Percentiles rank a stretch among this genome's conserved stretches.
Conservation (phyloP, 1,284 basidiomycete species). For the Rhodotorula sp. region DNA sequence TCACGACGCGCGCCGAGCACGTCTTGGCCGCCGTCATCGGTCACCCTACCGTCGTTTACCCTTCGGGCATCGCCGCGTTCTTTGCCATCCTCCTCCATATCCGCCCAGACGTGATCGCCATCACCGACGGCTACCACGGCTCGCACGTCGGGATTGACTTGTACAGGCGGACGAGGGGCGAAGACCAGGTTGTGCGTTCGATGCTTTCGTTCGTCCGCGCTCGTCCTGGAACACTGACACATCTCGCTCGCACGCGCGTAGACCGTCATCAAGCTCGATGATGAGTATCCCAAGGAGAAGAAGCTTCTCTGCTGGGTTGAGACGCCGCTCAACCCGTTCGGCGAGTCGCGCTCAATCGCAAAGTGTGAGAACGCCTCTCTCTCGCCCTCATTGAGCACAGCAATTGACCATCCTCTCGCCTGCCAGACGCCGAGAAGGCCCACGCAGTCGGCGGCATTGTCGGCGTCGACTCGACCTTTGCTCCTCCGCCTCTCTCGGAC, state of each 20-base stretch:
- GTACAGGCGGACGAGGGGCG: conserved; percentile 48
- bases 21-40: conserved; percentile 40
- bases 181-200: conserved; percentile 31
- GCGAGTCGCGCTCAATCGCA: conserved; percentile 73
- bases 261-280: conserved; percentile 56
- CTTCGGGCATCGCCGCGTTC: conserved; percentile 43
- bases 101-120: conserved; percentile 74
- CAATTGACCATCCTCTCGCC: too few relatives aligned
- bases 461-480: conserved; percentile 81
- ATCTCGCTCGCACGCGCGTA: neutral
- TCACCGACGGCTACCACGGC: conserved; percentile 76
- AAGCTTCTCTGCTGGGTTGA: conserved; percentile 74
- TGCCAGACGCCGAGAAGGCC: conserved; percentile 54
- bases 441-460: conserved; percentile 67
- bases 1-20: conserved; percentile 17
- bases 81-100: conserved; percentile 62
- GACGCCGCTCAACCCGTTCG: conserved; percentile 84
- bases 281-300: conserved; percentile 64
- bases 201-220: neutral
- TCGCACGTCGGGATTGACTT: conserved; percentile 65
- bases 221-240: too few relatives aligned
- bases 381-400: neutral
- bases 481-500: conserved; percentile 80
- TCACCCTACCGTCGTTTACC: conserved; percentile 68
- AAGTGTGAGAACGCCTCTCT: conserved; percentile 56